Evolutionary conservation across 805 yeast genomes (phyloP).

Genomic region (Kodamaea laetipori): DNA sequence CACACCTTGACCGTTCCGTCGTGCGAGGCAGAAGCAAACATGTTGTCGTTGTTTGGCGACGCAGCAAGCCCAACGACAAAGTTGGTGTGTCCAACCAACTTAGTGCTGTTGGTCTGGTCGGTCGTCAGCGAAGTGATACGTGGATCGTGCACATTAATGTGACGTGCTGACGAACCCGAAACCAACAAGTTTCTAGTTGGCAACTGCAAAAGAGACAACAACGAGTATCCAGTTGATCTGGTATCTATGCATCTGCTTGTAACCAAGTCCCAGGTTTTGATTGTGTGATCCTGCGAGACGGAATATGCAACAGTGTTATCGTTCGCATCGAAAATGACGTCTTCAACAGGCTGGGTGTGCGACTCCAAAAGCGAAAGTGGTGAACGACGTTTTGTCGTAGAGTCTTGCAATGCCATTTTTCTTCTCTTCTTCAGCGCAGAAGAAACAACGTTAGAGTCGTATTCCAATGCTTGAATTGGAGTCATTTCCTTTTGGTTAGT

Average conservation of each 20-base stretch:
- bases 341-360: conserved; percentile 87
- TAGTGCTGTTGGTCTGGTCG: conserved; percentile 53
- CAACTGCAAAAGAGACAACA: conserved; percentile 72
- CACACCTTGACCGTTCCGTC: conserved; percentile 95
- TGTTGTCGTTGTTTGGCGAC: conserved; percentile 74
- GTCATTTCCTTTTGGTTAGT: conserved; percentile 80
- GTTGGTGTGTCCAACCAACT: conserved; percentile 86
- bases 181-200: conserved; percentile 72
- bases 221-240: conserved; percentile 80
- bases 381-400: conserved; percentile 75
- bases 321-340: conserved; percentile 66
- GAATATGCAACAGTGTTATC: conserved; percentile 89
- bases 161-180: conserved; percentile 98
- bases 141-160: conserved; percentile 91
- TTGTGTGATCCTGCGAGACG: conserved; percentile 92
- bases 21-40: conserved; percentile 90
- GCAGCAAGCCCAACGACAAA: conserved; percentile 81
- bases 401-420: conserved; percentile 74
- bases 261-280: conserved; percentile 94
- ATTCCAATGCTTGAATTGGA: conserved; percentile 51
- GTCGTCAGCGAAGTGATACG: conserved; percentile 62
- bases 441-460: conserved; percentile 48
- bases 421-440: conserved; percentile 89
- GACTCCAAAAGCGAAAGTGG: conserved; percentile 79
- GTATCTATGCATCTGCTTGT: conserved; percentile 86